Percentiles rank a stretch among this genome's conserved stretches.
phyloP scores from a whole-genome alignment of 169 alveolate species.

The Plasmodium sp. region DNA sequence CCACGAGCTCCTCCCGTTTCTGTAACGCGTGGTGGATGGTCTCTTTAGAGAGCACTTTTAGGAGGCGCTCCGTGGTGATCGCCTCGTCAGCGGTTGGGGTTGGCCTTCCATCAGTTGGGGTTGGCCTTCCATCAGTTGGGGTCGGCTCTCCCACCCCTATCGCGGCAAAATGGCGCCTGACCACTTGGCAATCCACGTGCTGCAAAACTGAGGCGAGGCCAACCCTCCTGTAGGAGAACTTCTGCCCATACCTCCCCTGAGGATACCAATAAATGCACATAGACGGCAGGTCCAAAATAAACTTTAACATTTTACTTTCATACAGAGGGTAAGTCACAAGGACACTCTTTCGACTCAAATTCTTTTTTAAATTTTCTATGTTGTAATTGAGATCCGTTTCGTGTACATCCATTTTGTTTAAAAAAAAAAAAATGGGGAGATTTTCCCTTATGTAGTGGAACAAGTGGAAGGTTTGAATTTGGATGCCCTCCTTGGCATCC shows the following conservation, averaged over 20 bases:
- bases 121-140: background rate
- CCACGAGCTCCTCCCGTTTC: constrained; percentile 69
- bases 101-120: background rate
- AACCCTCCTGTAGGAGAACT: background rate
- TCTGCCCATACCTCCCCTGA: constrained; percentile 41
- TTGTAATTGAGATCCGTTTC: constrained; percentile 73
- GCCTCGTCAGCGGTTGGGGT: background rate
- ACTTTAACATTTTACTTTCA: constrained; percentile 45
- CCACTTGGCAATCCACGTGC: background rate
- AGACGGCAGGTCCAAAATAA: constrained; percentile 62
- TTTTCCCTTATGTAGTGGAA: constrained; percentile 89
- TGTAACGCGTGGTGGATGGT: constrained; percentile 11
- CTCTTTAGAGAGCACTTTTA: constrained; percentile 1
- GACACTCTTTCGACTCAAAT: constrained; percentile 37
- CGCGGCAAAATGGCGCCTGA: constrained; percentile 17
- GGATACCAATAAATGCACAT: constrained; percentile 74
- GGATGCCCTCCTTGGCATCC: constrained; percentile 91
- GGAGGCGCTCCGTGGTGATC: background rate
- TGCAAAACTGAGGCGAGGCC: constrained; percentile 2
- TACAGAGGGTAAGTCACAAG: constrained; percentile 69
- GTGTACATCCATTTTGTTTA: constrained; percentile 90
- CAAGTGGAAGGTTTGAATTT: constrained; percentile 89
- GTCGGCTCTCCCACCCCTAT: constrained; percentile 9
- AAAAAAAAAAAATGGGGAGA: constrained; percentile 90
- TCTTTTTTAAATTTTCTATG: constrained; percentile 17